A percentile compares a stretch with the other conserved stretches of the same genome.
Evolutionary conservation across 1,139 yeast genomes (phyloP).

Genomic region (Geotrichum fermentans): DNA sequence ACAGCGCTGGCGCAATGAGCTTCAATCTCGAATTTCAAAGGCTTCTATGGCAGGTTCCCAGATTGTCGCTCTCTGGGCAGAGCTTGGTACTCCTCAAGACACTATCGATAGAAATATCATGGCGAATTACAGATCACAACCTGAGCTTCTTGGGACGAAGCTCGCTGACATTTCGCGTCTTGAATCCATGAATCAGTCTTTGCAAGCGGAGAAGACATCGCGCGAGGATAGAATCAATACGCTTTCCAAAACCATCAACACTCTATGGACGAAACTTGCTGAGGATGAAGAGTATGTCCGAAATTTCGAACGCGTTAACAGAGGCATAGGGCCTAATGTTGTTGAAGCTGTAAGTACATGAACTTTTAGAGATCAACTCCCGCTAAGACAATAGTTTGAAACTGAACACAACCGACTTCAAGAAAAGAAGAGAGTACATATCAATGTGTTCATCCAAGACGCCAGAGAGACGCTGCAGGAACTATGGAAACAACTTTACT

Average conservation of each 20-base stretch:
- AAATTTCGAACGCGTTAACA: slow-evolving; percentile 31
- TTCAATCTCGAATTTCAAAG: slow-evolving; percentile 25
- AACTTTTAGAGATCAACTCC: neutral
- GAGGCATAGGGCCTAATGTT: slow-evolving; percentile 36
- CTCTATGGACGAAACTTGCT: slow-evolving; percentile 34
- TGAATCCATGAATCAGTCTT: slow-evolving; percentile 17
- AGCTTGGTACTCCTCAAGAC: slow-evolving; percentile 36
- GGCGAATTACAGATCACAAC: slow-evolving; percentile 26
- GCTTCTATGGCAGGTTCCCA: slow-evolving; percentile 28
- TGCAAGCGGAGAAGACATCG: slow-evolving; percentile 22
- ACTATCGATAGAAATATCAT: slow-evolving; percentile 31
- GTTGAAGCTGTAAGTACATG: slow-evolving; percentile 24
- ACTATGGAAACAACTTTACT: slow-evolving; percentile 61
- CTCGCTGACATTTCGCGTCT: slow-evolving; percentile 29
- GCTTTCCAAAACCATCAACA: slow-evolving; percentile 21
- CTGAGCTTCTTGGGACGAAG: slow-evolving; percentile 32
- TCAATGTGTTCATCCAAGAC: slow-evolving; percentile 63
- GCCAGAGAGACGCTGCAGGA: slow-evolving; percentile 54
- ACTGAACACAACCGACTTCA: slow-evolving; percentile 55
- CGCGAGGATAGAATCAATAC: slow-evolving; percentile 22
- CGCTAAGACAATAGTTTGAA: slow-evolving; percentile 38
- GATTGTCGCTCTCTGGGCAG: slow-evolving; percentile 36
- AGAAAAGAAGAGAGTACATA: slow-evolving; percentile 55
- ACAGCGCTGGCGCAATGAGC: slow-evolving; percentile 29
- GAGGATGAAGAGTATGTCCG: slow-evolving; percentile 25